Evolutionary conservation across 495 filamentous ascomycete genomes (phyloP).

Genomic region (Hypoxylon crocopeplum): DNA sequence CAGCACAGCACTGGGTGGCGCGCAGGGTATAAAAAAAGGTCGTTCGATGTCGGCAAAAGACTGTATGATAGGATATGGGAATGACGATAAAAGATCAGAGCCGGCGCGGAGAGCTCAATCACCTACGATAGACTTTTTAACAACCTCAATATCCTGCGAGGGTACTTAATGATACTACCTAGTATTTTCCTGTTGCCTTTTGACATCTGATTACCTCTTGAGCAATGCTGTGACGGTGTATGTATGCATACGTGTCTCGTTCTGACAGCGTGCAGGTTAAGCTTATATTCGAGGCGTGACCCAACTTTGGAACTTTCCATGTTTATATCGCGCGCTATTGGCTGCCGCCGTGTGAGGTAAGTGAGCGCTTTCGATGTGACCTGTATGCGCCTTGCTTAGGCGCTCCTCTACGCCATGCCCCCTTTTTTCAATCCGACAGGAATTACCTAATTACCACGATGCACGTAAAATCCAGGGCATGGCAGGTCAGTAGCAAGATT

Average conservation of each 20-base stretch:
- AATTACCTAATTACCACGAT: neutral
- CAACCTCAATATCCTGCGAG: neutral
- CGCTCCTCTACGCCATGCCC: no score
- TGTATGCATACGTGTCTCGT: conserved; percentile 19
- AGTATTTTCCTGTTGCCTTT: neutral
- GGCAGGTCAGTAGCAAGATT: no score
- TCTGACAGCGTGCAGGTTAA: conserved; percentile 16
- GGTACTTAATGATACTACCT: conserved; percentile 9
- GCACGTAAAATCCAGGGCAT: neutral
- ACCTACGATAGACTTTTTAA: neutral
- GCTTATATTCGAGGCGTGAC: conserved; percentile 19
- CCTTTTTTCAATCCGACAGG: no score
- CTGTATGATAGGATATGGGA: conserved; percentile 17
- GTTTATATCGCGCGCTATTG: no score
- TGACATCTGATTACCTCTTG: neutral
- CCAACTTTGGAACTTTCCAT: neutral
- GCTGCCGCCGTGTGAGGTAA: no score
- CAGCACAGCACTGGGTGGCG: conserved; percentile 8
- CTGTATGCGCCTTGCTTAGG: no score
- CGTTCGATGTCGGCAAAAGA: neutral
- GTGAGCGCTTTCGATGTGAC: no score
- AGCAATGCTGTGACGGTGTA: neutral
- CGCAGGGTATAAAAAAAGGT: conserved; percentile 4
- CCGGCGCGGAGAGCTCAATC: neutral
- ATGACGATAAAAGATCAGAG: neutral